These are phyloP conservation scores for Lachnellula occidentalis DNA, from an alignment of 2,329 filamentous ascomycete species.

Conservation along the genomic window DNA sequence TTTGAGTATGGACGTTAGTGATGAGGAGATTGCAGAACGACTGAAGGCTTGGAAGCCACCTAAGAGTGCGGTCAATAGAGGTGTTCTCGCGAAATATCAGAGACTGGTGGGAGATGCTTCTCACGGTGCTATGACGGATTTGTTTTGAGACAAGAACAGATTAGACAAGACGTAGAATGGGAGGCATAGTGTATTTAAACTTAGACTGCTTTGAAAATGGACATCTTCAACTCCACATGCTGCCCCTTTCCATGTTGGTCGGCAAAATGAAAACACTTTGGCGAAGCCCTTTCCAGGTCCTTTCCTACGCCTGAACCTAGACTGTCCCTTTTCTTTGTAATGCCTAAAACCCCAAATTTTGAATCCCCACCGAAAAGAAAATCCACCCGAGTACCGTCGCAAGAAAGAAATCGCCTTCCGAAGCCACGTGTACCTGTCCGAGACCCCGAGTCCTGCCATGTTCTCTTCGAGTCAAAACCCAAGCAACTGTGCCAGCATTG, in stretches of 20 bases:
- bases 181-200: neutral
- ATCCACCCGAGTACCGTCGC: too few species aligned
- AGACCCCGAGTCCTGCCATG: too few species aligned
- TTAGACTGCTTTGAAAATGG: neutral
- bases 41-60: constrained; percentile 66
- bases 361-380: too few species aligned
- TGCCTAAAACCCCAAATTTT: too few species aligned
- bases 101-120: constrained; percentile 83
- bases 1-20: constrained; percentile 60
- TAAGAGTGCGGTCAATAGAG: constrained; percentile 67
- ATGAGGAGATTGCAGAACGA: constrained; percentile 62
- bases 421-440: too few species aligned
- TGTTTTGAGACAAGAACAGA: constrained; percentile 41
- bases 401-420: too few species aligned
- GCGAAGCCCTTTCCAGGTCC: too few species aligned
- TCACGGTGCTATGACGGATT: constrained; percentile 84
- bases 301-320: too few species aligned
- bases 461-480: too few species aligned
- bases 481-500: too few species aligned
- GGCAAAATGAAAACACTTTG: too few species aligned
- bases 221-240: neutral
- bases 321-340: too few species aligned
- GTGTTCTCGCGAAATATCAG: constrained; percentile 86
- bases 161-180: neutral
- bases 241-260: neutral